Conservation (phyloP, 176 grass and related monocot genomes). For the Oryza brachyantha region DNA sequence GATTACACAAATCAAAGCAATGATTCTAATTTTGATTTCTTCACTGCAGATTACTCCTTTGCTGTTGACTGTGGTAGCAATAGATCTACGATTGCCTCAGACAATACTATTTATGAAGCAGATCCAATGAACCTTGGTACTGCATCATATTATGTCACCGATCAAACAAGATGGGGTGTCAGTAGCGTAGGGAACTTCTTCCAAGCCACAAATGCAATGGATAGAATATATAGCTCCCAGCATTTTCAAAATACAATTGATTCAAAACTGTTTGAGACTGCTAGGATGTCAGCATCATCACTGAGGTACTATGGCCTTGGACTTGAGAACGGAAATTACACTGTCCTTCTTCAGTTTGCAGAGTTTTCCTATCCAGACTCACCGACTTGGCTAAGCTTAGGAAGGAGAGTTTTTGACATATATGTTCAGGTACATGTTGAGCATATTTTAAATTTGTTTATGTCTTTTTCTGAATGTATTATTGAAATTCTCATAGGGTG, state of each 20-base stretch:
- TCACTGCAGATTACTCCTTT: slow-evolving; percentile 62
- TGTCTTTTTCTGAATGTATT: not conserved
- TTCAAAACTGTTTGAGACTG: slow-evolving; percentile 59
- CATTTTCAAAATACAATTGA: slow-evolving; percentile 61
- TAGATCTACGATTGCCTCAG: slow-evolving; percentile 40
- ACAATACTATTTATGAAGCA: slow-evolving; percentile 48
- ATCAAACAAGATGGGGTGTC: slow-evolving; percentile 58
- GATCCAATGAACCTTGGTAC: slow-evolving; percentile 48
- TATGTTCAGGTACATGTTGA: slow-evolving; percentile 64
- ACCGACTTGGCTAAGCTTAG: slow-evolving; percentile 49
- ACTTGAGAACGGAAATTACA: slow-evolving; percentile 96
- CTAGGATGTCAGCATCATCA: slow-evolving; percentile 78
- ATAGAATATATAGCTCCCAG: slow-evolving; percentile 34
- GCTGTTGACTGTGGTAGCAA: slow-evolving; percentile 61
- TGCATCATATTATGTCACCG: slow-evolving; percentile 64
- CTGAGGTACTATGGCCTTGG: slow-evolving; percentile 90
- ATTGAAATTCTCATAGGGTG: slow-evolving; percentile 38
- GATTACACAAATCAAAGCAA: not conserved
- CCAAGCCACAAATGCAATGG: slow-evolving; percentile 32
- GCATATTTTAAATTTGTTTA: not conserved
- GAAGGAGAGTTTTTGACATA: slow-evolving; percentile 85
- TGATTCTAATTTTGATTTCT: not conserved
- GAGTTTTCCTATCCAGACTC: slow-evolving; percentile 42
- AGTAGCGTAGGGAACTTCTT: slow-evolving; percentile 70
- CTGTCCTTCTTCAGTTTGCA: slow-evolving; percentile 66